Conservation (phyloP, 352 stramenopile species). For the Phytophthora pini region DNA sequence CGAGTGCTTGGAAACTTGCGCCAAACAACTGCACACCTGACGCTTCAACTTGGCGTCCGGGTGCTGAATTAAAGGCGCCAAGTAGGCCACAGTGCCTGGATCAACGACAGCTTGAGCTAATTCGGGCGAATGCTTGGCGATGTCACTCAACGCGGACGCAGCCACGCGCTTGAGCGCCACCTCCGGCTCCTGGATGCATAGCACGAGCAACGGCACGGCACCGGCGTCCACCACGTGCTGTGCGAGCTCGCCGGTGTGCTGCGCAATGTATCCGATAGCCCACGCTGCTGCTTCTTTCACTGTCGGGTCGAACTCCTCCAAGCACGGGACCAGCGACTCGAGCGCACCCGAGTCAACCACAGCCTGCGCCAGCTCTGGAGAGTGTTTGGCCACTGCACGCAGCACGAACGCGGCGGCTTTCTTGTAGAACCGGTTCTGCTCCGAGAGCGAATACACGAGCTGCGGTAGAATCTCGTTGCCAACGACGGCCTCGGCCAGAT, state of each 20-base stretch:
- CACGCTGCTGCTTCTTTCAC: constrained; percentile 96
- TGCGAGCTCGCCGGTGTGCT: constrained; percentile 94
- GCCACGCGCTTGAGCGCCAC: constrained; percentile 95
- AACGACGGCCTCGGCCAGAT: constrained; percentile 94
- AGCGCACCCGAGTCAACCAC: constrained; percentile 94
- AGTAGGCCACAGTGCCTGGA: constrained; percentile 92
- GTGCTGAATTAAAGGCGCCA: constrained; percentile 94
- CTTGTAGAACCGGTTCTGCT: constrained; percentile 97
- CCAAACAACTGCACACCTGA: constrained; percentile 91
- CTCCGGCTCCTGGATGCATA: constrained; percentile 96
- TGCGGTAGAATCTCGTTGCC: constrained; percentile 97
- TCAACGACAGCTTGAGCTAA: constrained; percentile 94
- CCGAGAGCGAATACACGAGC: constrained; percentile 95
- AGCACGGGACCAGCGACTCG: constrained; percentile 92
- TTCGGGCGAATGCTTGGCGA: constrained; percentile 96
- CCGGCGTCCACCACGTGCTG: constrained; percentile 95
- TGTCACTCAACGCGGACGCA: constrained; percentile 92
- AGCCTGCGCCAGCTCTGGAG: constrained; percentile 93
- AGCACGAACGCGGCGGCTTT: constrained; percentile 95
- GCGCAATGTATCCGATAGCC: constrained; percentile 96
- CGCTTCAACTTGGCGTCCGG: constrained; percentile 95
- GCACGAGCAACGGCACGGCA: constrained; percentile 92
- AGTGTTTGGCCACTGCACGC: constrained; percentile 95
- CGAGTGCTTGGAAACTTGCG: constrained; percentile 96
- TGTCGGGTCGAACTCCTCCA: constrained; percentile 96